A percentile compares a stretch with the other conserved stretches of the same genome.
Conservation (phyloP, 768 basidiomycete genomes). For the Dendrothele bispora region DNA sequence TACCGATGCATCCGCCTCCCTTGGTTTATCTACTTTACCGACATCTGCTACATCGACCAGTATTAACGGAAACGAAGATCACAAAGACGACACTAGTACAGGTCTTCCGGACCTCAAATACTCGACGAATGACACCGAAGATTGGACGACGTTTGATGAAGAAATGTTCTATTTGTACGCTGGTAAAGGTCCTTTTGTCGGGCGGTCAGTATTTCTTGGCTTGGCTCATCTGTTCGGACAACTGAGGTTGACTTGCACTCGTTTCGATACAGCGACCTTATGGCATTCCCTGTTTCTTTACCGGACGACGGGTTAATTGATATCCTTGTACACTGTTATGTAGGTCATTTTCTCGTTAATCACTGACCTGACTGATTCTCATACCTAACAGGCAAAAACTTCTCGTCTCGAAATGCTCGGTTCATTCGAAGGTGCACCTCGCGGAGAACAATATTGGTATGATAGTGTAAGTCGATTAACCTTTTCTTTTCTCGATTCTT, state of each 20-base stretch:
- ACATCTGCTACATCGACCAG: no score
- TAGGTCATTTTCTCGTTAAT: conserved; percentile 29
- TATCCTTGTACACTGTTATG: conserved; percentile 62
- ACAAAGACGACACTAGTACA: conserved; percentile 15
- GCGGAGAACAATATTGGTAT: conserved; percentile 11
- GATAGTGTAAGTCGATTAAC: conserved; percentile 5
- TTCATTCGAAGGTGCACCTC: conserved; percentile 12
- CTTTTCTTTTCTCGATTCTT: not conserved
- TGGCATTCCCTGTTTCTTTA: conserved; percentile 83
- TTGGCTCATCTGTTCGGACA: not conserved
- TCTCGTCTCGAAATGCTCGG: conserved; percentile 7
- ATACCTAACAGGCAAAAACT: not conserved
- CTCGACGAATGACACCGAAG: conserved; percentile 44
- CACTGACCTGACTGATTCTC: not conserved
- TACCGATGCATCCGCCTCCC: conserved; percentile 8
- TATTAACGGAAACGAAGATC: no score
- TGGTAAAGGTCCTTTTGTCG: conserved; percentile 78
- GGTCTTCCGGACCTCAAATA: conserved; percentile 48
- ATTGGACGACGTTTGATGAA: conserved; percentile 72
- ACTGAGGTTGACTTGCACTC: not conserved
- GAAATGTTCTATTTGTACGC: conserved; percentile 72
- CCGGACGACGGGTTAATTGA: conserved; percentile 82
- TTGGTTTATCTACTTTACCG: no score
- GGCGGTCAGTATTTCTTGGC: conserved; percentile 40
- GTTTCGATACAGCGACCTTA: conserved; percentile 52